Conservation (phyloP, 2,329 filamentous ascomycete species). For the Thermoascus crustaceus region DNA sequence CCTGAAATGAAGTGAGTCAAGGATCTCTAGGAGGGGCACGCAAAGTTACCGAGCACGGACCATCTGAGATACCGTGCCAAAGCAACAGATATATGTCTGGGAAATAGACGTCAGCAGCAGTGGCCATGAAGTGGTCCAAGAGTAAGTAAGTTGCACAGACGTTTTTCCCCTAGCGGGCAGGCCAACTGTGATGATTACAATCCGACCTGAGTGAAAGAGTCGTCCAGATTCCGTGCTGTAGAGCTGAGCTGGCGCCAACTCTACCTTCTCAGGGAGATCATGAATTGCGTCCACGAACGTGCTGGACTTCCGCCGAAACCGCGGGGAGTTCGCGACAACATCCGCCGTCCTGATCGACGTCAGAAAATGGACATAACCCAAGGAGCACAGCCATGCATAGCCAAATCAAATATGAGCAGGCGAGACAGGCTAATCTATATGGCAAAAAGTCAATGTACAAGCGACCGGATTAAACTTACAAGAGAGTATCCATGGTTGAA, state of each 20-base stretch:
- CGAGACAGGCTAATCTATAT: no score
- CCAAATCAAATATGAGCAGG: no score
- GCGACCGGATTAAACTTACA: constrained; percentile 31
- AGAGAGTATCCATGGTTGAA: constrained; percentile 40
- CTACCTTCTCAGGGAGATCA: constrained; percentile 72
- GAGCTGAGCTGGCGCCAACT: constrained; percentile 88
- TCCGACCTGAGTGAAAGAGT: constrained; percentile 92
- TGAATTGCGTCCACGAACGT: constrained; percentile 97
- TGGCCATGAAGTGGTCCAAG: background rate
- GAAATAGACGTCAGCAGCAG: constrained; percentile 6
- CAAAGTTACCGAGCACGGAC: constrained; percentile 35
- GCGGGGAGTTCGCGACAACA: constrained; percentile 80
- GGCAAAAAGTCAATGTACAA: no score
- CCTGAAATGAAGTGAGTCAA: constrained; percentile 41
- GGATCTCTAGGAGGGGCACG: background rate
- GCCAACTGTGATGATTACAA: constrained; percentile 94
- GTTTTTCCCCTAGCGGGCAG: constrained; percentile 94
- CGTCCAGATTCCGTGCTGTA: constrained; percentile 98
- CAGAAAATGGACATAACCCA: constrained; percentile 17
- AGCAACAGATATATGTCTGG: constrained; percentile 86
- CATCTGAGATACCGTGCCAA: constrained; percentile 90
- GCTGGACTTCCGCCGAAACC: constrained; percentile 85
- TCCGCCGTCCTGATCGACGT: constrained; percentile 64
- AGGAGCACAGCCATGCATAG: background rate
- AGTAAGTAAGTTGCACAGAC: constrained; percentile 39